Percentiles rank a stretch among this genome's conserved stretches.
Conservation (phyloP, 2,329 filamentous ascomycete species). For the Epichloe brachyelytri region DNA sequence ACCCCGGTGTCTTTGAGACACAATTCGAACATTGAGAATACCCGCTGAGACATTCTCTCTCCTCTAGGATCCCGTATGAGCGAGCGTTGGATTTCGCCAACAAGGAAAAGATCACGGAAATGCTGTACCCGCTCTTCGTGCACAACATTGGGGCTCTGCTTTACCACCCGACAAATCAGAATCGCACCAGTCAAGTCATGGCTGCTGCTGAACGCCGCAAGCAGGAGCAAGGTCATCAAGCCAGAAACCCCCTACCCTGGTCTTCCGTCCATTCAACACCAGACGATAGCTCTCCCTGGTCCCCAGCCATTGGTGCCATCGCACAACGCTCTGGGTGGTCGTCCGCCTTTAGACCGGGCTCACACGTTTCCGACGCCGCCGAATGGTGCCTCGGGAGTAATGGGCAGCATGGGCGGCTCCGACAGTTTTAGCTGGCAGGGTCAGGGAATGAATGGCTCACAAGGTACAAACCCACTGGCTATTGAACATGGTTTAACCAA, state of each 20-base stretch:
- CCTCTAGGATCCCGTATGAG: conserved; percentile 83
- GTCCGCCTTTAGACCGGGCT: conserved; percentile 69
- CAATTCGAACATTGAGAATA: background rate
- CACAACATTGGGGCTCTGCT: conserved; percentile 91
- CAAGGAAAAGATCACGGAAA: conserved; percentile 97
- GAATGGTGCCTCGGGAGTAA: conserved; percentile 81
- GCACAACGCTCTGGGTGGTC: conserved; percentile 54
- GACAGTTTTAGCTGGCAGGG: conserved; percentile 71
- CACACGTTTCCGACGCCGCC: conserved; percentile 92
- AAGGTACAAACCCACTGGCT: conserved; percentile 57
- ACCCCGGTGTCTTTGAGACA: conserved; percentile 9
- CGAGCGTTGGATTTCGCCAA: conserved; percentile 97
- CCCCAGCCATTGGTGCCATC: conserved; percentile 45
- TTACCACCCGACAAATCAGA: conserved; percentile 86
- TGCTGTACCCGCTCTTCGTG: conserved; percentile 90
- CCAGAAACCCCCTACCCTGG: conserved; percentile 43
- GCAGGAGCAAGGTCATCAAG: conserved; percentile 51
- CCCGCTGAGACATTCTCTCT: conserved; percentile 13
- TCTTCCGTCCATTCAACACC: conserved; percentile 56
- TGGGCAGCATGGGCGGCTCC: conserved; percentile 57
- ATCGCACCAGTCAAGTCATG: conserved; percentile 72
- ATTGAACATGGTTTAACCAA: conserved; percentile 70
- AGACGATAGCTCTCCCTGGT: conserved; percentile 47
- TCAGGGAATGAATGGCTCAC: conserved; percentile 47
- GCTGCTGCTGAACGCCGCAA: conserved; percentile 70